Percentiles rank a stretch among this genome's conserved stretches.
phyloP scores from a whole-genome alignment of 169 alveolate species.

The Plasmodium vivax region DNA sequence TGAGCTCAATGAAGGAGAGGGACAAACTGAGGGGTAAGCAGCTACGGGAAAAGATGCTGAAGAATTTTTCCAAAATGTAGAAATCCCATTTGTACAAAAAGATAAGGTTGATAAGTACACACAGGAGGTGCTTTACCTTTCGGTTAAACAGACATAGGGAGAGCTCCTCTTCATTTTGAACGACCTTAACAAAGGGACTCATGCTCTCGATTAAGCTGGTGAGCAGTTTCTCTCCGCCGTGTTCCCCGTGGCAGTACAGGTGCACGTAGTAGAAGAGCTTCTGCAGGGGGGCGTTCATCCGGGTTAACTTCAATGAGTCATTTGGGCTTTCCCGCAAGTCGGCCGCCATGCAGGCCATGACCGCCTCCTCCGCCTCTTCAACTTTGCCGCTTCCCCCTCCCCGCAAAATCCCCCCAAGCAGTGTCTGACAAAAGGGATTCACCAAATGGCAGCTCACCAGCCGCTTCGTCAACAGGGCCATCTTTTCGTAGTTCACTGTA shows the following conservation, averaged over 20 bases:
- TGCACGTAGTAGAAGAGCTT: constrained; percentile 38
- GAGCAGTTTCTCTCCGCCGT: constrained; percentile 7
- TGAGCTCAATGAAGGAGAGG: constrained; percentile 3
- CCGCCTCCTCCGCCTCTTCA: neutral
- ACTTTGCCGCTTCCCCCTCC: neutral
- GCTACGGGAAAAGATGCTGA: constrained; percentile 5
- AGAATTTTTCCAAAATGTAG: constrained; percentile 37
- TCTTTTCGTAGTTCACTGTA: constrained; percentile 25
- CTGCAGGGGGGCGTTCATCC: constrained; percentile 13
- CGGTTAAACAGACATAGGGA: constrained; percentile 40
- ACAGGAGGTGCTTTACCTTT: constrained; percentile 3
- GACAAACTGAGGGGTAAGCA: constrained; percentile 27
- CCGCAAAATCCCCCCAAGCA: neutral
- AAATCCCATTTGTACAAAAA: constrained; percentile 26
- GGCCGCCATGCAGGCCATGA: neutral
- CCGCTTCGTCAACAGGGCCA: constrained; percentile 7
- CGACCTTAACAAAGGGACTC: neutral
- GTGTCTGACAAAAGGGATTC: constrained; percentile 2
- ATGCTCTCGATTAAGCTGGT: neutral
- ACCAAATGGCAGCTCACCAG: constrained; percentile 4
- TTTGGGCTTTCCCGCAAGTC: neutral
- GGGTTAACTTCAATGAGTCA: neutral
- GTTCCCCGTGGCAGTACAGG: constrained; percentile 4
- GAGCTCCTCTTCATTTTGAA: constrained; percentile 9
- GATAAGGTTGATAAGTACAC: constrained; percentile 1